Conservation (phyloP, 169 alveolate genomes). For the Theileria orientalis region DNA sequence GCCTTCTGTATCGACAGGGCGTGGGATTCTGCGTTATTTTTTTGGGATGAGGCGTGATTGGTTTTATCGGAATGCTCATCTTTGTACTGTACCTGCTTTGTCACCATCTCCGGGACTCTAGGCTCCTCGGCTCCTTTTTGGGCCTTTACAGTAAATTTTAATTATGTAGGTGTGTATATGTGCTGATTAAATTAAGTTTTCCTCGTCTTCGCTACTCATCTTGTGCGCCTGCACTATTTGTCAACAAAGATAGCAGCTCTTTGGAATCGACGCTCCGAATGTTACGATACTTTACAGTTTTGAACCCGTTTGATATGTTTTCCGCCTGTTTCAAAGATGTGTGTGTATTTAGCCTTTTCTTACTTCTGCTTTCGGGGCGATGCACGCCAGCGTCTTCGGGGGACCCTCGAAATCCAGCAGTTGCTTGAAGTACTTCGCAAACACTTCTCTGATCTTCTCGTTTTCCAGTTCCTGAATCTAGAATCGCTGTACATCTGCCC, state of each 20-base stretch:
- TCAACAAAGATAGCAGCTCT: slow-evolving; percentile 12
- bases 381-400: slow-evolving; percentile 12
- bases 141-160: background rate
- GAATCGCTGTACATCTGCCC: background rate
- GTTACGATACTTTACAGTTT: slow-evolving; percentile 18
- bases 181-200: background rate
- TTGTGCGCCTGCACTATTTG: slow-evolving; percentile 17
- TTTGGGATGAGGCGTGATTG: background rate
- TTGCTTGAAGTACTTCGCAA: slow-evolving; percentile 24
- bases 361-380: slow-evolving; percentile 24
- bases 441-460: slow-evolving; percentile 22
- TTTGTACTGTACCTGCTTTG: slow-evolving; percentile 10
- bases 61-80: slow-evolving; percentile 1
- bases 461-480: slow-evolving; percentile 18
- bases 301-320: slow-evolving; percentile 15
- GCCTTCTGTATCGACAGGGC: slow-evolving; percentile 46
- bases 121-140: background rate
- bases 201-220: slow-evolving; percentile 3
- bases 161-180: background rate
- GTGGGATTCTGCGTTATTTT: slow-evolving; percentile 5
- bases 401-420: slow-evolving; percentile 17
- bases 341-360: background rate
- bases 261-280: background rate
- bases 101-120: background rate
- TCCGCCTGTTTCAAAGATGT: slow-evolving; percentile 14